These are phyloP conservation scores for Aciculosporium take DNA, from an alignment of 2,329 filamentous ascomycete genomes.

Conservation along the genomic window DNA sequence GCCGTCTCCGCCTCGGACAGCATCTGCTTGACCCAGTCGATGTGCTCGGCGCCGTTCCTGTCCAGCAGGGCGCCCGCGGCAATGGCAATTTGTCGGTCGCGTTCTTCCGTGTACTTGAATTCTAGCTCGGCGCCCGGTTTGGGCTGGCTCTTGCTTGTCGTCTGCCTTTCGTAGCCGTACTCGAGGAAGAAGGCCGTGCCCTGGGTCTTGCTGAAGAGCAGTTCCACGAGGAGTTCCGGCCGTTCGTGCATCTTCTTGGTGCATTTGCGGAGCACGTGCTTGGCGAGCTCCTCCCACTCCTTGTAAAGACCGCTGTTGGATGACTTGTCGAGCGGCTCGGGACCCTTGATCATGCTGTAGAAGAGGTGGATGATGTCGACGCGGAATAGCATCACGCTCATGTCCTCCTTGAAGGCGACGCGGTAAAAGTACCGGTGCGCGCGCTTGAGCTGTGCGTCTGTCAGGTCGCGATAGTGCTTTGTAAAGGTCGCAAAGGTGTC, in stretches of 20 bases:
- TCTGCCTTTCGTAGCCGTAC: conserved; percentile 76
- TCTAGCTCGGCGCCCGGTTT: conserved; percentile 69
- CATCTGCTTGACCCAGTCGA: conserved; percentile 70
- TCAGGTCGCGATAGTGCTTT: conserved; percentile 67
- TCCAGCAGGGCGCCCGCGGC: conserved; percentile 69
- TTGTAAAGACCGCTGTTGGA: conserved; percentile 46
- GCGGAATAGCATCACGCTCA: conserved; percentile 75
- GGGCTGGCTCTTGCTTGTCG: conserved; percentile 46
- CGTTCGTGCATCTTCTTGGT: conserved; percentile 74
- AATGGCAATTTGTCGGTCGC: conserved; percentile 61
- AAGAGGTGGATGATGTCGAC: conserved; percentile 83
- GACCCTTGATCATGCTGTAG: conserved; percentile 83
- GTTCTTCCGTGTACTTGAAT: conserved; percentile 57
- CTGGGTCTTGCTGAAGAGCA: conserved; percentile 87
- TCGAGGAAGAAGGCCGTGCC: conserved; percentile 77
- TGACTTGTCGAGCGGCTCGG: conserved; percentile 55
- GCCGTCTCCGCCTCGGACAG: conserved; percentile 56
- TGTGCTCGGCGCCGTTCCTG: conserved; percentile 57
- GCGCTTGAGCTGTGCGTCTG: conserved; percentile 69
- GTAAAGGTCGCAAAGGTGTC: conserved; percentile 78
- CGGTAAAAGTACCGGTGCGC: conserved; percentile 90
- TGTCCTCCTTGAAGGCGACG: conserved; percentile 86
- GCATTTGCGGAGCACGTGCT: conserved; percentile 69
- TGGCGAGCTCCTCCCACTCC: conserved; percentile 84
- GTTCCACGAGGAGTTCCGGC: conserved; percentile 73